phyloP scores from a whole-genome alignment of 768 basidiomycete genomes.

The Lyophyllum decastes region DNA sequence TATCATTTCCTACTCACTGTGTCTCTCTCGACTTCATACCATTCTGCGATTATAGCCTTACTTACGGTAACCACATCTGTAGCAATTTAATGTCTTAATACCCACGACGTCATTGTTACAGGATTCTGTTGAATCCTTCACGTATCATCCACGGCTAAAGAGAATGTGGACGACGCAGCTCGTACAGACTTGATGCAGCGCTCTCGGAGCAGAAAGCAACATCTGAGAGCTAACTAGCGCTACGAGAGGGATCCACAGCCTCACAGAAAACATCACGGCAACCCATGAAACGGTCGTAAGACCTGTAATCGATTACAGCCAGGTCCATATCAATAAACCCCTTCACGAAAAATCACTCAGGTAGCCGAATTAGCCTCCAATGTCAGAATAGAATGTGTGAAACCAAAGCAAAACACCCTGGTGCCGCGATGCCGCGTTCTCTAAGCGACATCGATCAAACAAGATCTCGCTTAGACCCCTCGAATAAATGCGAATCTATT shows the following conservation, averaged over 20 bases:
- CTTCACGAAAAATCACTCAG: too few species aligned
- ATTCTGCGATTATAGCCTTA: conserved; percentile 32
- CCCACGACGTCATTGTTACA: conserved; percentile 29
- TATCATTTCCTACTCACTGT: conserved; percentile 13
- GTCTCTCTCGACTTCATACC: conserved; percentile 25
- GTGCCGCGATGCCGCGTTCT: not conserved
- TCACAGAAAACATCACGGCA: too few species aligned
- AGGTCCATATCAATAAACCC: too few species aligned
- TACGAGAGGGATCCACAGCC: too few species aligned
- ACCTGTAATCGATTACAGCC: too few species aligned
- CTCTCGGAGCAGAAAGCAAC: too few species aligned
- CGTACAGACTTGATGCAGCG: too few species aligned
- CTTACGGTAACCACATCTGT: conserved; percentile 35
- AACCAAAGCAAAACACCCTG: not conserved
- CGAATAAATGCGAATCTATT: not conserved
- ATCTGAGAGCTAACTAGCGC: too few species aligned
- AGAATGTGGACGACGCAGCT: too few species aligned
- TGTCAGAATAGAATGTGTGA: not conserved
- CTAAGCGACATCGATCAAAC: not conserved
- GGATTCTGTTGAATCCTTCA: not conserved
- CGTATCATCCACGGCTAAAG: too few species aligned
- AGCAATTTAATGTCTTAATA: conserved; percentile 40
- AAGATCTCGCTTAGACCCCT: not conserved
- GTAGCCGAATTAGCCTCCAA: too few species aligned
- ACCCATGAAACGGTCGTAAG: too few species aligned